phyloP scores from a whole-genome alignment of 139 green algal genomes.

The Edaphochlamys debaryana region DNA sequence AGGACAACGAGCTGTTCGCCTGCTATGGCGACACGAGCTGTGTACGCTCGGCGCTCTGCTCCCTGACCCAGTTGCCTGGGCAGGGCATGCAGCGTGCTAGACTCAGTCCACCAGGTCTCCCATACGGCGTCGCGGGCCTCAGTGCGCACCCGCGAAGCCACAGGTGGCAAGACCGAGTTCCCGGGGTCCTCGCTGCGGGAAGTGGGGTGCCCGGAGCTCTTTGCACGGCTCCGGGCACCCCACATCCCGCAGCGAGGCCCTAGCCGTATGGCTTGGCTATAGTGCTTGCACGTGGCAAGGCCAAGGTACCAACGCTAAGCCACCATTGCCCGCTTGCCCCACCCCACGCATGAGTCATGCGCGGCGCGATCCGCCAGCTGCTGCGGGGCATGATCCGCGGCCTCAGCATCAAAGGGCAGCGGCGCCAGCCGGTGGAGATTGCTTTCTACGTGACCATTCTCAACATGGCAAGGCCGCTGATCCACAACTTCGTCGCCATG shows the following conservation, averaged over 20 bases:
- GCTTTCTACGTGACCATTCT: not conserved
- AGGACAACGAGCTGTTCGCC: not conserved
- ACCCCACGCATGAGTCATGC: not conserved
- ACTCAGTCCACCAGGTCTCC: not conserved
- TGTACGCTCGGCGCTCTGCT: not conserved
- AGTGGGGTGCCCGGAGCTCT: no score
- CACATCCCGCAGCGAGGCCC: no score
- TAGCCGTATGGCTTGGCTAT: no score
- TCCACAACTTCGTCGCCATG: not conserved
- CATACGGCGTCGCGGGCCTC: not conserved
- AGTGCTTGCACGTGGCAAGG: not conserved
- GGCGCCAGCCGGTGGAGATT: not conserved
- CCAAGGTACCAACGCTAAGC: no score
- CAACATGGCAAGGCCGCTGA: not conserved
- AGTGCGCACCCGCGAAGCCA: not conserved
- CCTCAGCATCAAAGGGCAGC: not conserved
- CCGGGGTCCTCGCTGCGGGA: no score
- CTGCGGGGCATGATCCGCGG: not conserved
- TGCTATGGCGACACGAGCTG: not conserved
- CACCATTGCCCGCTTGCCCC: not conserved
- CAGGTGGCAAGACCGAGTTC: no score
- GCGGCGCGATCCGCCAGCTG: not conserved
- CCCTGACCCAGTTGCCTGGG: not conserved
- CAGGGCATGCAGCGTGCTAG: not conserved
- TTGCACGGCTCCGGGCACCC: no score